A percentile compares a stretch with the other conserved stretches of the same genome.
These are phyloP conservation scores for Asclepias syriaca DNA, from an alignment of 257 asterid species.

Conservation along the genomic window DNA sequence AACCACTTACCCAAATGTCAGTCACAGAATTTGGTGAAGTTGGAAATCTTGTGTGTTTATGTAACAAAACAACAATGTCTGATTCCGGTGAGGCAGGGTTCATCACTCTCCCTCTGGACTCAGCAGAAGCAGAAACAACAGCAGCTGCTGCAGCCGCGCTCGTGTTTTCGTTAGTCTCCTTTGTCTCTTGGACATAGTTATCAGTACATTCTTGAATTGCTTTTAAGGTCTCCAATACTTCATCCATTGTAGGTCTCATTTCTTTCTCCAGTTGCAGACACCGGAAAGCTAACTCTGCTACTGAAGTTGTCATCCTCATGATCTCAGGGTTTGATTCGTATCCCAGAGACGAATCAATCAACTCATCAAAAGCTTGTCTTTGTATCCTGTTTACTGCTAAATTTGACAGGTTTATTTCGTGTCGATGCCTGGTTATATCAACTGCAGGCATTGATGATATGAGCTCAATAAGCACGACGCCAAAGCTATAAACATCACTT, in stretches of 20 bases:
- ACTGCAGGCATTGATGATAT: slow-evolving; percentile 77
- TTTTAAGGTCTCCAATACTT: slow-evolving; percentile 37
- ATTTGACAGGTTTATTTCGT: slow-evolving; percentile 66
- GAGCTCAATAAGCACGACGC: slow-evolving; percentile 75
- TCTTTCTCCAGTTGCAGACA: slow-evolving; percentile 70
- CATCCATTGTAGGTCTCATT: slow-evolving; percentile 71
- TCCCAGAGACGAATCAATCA: slow-evolving; percentile 56
- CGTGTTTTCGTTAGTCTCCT: slow-evolving; percentile 6
- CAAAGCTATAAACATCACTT: slow-evolving; percentile 82
- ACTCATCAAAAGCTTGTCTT: slow-evolving; percentile 45
- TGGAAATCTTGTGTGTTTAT: slow-evolving; percentile 13
- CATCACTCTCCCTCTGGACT: slow-evolving; percentile 4
- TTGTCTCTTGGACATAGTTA: slow-evolving; percentile 22
- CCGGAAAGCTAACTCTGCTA: slow-evolving; percentile 70
- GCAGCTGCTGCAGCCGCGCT: no score
- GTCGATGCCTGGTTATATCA: slow-evolving; percentile 59
- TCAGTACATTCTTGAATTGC: slow-evolving; percentile 38
- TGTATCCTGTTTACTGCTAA: slow-evolving; percentile 58
- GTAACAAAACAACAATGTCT: slow-evolving; percentile 27
- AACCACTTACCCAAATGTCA: slow-evolving; percentile 24
- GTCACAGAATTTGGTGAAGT: slow-evolving; percentile 30
- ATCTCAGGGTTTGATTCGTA: slow-evolving; percentile 41
- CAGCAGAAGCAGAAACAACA: neutral
- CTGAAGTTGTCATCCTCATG: slow-evolving; percentile 56
- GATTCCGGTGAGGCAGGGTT: slow-evolving; percentile 30